Conservation (phyloP, 75 land plant genomes). For the Selaginella moellendorffii region DNA sequence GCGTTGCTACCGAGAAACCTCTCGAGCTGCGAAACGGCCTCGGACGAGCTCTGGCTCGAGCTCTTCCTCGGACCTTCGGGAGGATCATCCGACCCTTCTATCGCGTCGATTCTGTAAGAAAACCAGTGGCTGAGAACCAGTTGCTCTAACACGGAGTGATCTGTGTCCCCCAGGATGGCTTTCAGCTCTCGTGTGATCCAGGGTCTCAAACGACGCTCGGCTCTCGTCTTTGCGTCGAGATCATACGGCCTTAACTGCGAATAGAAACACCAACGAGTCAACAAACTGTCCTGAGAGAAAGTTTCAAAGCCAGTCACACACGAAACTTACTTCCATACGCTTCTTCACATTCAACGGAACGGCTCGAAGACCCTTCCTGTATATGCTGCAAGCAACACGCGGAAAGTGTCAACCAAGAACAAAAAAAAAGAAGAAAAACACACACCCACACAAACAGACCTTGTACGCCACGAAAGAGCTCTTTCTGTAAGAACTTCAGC, state of each 20-base stretch:
- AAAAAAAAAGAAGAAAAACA: not conserved
- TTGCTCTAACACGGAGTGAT: constrained; percentile 44
- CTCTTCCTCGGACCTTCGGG: too few species aligned
- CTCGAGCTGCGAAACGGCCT: constrained; percentile 22
- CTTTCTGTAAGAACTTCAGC: constrained; percentile 24
- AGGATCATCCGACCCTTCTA: too few species aligned
- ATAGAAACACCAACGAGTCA: not conserved
- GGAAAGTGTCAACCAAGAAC: not conserved
- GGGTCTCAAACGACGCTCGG: constrained; percentile 38
- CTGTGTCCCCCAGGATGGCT: constrained; percentile 43
- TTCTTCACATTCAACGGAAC: constrained; percentile 23
- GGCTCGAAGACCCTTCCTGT: constrained; percentile 26
- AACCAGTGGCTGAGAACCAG: constrained; percentile 37
- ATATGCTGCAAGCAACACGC: constrained; percentile 30
- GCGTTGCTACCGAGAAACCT: constrained; percentile 44
- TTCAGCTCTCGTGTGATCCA: constrained; percentile 61
- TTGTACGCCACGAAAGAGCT: constrained; percentile 45
- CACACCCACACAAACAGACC: too few species aligned
- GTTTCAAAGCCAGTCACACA: too few species aligned
- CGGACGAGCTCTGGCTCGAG: too few species aligned
- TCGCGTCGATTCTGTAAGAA: not conserved
- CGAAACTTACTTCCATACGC: not conserved
- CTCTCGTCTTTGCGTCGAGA: not conserved
- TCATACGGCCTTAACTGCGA: not conserved
- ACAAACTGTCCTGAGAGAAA: too few species aligned